phyloP scores from a whole-genome alignment of 2,329 filamentous ascomycete species.

The Cladosporium sp. region DNA sequence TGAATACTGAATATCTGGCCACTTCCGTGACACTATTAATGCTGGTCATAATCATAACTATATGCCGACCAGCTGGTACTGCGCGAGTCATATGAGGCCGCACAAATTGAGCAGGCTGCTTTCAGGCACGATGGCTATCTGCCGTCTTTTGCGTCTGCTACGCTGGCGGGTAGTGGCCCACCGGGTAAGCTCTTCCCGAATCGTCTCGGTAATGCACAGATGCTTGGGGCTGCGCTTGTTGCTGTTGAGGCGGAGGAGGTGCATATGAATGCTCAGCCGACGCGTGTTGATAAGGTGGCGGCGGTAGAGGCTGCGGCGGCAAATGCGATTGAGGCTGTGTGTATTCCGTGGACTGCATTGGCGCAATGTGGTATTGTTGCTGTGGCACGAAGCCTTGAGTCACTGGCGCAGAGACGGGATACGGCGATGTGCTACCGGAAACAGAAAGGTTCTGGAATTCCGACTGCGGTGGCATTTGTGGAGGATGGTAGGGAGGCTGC shows the following conservation, averaged over 20 bases:
- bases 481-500: conserved; percentile 18
- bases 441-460: conserved; percentile 24
- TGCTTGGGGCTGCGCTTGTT: conserved; percentile 14
- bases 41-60: neutral
- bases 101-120: too few species aligned
- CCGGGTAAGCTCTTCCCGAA: conserved; percentile 20
- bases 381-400: conserved; percentile 7
- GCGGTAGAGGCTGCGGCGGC: conserved; percentile 23
- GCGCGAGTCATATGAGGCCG: too few species aligned
- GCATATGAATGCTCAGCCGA: conserved; percentile 21
- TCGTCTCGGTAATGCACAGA: conserved; percentile 25
- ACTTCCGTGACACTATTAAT: neutral
- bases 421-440: conserved; percentile 20
- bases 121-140: too few species aligned
- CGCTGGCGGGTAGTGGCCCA: conserved; percentile 23
- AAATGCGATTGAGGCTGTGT: conserved; percentile 22
- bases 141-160: neutral
- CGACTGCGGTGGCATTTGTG: conserved; percentile 18
- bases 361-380: conserved; percentile 14
- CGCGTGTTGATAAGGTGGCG: conserved; percentile 19
- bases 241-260: neutral
- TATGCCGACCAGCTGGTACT: neutral
- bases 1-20: neutral
- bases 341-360: conserved; percentile 19
- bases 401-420: conserved; percentile 10